Evolutionary conservation across 352 stramenopile species (phyloP).

Genomic region (Blastocystis sp.): DNA sequence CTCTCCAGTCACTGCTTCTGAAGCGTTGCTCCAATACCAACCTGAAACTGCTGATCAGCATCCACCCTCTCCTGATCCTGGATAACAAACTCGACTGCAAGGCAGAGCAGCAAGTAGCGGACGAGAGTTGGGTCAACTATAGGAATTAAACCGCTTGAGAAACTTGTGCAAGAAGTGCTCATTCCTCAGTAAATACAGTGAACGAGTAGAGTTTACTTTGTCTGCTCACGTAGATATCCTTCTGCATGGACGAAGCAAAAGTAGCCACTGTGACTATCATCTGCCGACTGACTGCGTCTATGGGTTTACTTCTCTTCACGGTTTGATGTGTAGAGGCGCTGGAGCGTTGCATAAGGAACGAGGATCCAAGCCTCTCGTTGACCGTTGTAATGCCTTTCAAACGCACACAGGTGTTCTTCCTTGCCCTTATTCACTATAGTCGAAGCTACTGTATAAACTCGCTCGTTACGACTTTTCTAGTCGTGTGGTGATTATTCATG

Average conservation of each 20-base stretch:
- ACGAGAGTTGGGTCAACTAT: not conserved
- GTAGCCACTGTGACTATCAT: not conserved
- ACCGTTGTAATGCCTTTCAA: slow-evolving; percentile 25
- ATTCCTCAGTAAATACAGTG: not conserved
- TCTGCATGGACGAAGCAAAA: not conserved
- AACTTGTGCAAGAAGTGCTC: not conserved
- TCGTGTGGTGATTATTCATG: slow-evolving; percentile 4
- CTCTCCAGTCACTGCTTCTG: not conserved
- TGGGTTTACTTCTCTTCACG: not conserved
- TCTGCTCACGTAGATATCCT: not conserved
- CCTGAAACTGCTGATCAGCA: not conserved
- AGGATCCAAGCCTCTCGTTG: not conserved
- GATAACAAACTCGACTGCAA: not conserved
- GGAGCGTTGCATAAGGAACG: not conserved
- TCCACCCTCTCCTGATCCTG: not conserved
- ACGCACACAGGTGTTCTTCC: not conserved
- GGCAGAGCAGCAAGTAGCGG: not conserved
- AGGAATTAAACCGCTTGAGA: not conserved
- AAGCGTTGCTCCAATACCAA: not conserved
- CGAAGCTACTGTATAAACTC: not conserved
- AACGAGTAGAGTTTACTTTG: not conserved
- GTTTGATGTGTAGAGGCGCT: not conserved
- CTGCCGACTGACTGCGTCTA: not conserved
- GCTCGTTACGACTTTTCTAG: not conserved
- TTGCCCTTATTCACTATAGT: not conserved